Percentiles rank a stretch among this genome's conserved stretches.
Evolutionary conservation across 2,329 filamentous ascomycete genomes (phyloP).

Genomic region (Fusarium cicatricum): DNA sequence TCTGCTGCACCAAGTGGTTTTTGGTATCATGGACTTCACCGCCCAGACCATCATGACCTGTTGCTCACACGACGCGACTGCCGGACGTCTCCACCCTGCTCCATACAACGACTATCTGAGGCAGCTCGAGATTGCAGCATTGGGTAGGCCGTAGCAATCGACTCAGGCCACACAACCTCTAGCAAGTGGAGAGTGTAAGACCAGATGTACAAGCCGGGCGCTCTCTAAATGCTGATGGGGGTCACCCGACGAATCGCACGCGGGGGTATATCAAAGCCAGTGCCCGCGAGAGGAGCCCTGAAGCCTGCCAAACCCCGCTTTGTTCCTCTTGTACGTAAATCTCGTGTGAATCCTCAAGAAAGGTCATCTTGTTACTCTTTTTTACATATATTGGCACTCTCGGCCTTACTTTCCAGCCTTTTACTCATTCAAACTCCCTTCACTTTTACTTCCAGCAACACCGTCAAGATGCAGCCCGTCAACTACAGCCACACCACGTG

Average conservation of each 20-base stretch:
- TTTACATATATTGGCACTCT: neutral
- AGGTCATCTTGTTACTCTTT: neutral
- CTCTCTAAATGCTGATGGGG: constrained; percentile 5
- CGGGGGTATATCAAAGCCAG: constrained; percentile 34
- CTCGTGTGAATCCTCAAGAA: no score
- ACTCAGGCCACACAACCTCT: no score
- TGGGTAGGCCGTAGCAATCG: no score
- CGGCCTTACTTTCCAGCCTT: neutral
- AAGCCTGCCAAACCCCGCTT: constrained; percentile 21
- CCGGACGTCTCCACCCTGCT: constrained; percentile 12
- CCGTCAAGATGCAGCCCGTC: constrained; percentile 46
- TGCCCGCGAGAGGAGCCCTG: constrained; percentile 19
- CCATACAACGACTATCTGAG: neutral
- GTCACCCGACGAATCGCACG: constrained; percentile 33
- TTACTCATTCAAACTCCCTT: neutral
- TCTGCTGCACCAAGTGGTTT: no score
- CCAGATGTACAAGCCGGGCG: no score
- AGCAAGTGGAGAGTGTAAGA: no score
- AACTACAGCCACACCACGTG: constrained; percentile 53
- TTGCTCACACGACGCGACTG: constrained; percentile 27
- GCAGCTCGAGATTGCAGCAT: neutral
- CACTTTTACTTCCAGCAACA: no score
- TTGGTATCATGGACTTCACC: constrained; percentile 8
- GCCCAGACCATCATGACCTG: constrained; percentile 27
- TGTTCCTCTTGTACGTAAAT: neutral